Conservation (phyloP, 2,329 filamentous ascomycete genomes). For the Exophiala viscosa region DNA sequence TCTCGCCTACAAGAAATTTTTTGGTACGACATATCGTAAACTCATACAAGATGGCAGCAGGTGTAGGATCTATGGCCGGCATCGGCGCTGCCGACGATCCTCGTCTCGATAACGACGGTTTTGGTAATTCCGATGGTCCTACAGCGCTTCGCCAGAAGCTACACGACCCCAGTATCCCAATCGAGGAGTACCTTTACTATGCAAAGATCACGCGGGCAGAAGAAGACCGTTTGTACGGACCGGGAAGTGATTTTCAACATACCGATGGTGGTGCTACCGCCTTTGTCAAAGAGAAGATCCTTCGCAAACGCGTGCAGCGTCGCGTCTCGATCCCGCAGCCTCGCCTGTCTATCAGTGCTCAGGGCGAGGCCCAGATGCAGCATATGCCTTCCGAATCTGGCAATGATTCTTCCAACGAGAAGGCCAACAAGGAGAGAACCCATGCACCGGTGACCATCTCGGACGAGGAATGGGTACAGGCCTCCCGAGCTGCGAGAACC, state of each 20-base stretch:
- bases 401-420: constrained; percentile 20
- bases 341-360: constrained; percentile 19
- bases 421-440: constrained; percentile 14
- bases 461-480: constrained; percentile 48
- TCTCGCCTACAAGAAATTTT: background rate
- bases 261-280: constrained; percentile 7
- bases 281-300: constrained; percentile 22
- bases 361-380: constrained; percentile 11
- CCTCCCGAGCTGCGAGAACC: constrained; percentile 45
- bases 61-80: constrained; percentile 16
- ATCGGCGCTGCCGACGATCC: constrained; percentile 16
- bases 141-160: constrained; percentile 15
- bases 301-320: constrained; percentile 15
- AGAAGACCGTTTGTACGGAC: constrained; percentile 30
- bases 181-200: constrained; percentile 42
- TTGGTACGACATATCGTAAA: background rate
- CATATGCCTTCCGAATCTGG: constrained; percentile 1
- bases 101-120: constrained; percentile 11
- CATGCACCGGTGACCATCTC: constrained; percentile 31
- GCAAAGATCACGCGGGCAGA: constrained; percentile 35
- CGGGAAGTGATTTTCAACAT: constrained; percentile 11
- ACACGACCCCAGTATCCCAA: constrained; percentile 31
- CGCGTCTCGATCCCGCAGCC: constrained; percentile 8
- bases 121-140: constrained; percentile 9
- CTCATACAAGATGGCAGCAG: constrained; percentile 13